These are phyloP conservation scores for Spizellomyces sp. DNA, from an alignment of 192 early-diverging fungal species.

Conservation along the genomic window DNA sequence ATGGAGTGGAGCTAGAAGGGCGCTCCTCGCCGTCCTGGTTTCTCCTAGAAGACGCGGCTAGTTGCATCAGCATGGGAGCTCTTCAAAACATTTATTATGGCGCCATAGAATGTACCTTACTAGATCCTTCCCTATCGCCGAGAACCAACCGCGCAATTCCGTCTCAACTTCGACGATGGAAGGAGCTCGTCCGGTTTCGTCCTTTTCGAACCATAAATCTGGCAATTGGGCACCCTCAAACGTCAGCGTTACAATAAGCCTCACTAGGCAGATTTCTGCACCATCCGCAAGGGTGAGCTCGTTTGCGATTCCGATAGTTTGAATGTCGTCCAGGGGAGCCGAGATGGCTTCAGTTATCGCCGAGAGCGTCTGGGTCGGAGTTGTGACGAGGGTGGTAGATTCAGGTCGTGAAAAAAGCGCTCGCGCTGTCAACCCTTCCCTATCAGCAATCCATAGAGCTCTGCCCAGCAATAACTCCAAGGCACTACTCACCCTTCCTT, in stretches of 20 bases:
- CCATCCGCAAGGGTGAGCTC: constrained; percentile 16
- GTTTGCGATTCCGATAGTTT: constrained; percentile 11
- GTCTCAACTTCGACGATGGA: constrained; percentile 29
- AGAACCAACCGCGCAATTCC: constrained; percentile 38
- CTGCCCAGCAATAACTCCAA: neutral
- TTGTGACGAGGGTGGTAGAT: neutral
- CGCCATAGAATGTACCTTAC: constrained; percentile 10
- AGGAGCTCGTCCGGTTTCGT: constrained; percentile 11
- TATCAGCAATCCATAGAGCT: neutral
- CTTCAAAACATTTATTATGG: no score
- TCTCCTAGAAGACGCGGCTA: no score
- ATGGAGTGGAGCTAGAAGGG: no score
- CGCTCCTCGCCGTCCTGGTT: no score
- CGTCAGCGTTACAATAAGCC: constrained; percentile 15
- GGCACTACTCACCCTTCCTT: neutral
- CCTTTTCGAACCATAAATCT: constrained; percentile 41
- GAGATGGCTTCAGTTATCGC: constrained; percentile 26
- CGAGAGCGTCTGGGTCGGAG: constrained; percentile 14
- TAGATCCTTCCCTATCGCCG: constrained; percentile 23
- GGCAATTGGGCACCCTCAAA: constrained; percentile 31
- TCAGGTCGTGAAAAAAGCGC: neutral
- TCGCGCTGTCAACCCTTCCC: neutral
- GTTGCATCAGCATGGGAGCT: no score
- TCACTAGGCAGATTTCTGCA: constrained; percentile 27
- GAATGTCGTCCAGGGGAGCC: constrained; percentile 20